Evolutionary conservation across 2,329 filamentous ascomycete genomes (phyloP), one percentile per base, ranked within the genome.

Genomic region (Lasiodiplodia gonubiensis): DNA sequence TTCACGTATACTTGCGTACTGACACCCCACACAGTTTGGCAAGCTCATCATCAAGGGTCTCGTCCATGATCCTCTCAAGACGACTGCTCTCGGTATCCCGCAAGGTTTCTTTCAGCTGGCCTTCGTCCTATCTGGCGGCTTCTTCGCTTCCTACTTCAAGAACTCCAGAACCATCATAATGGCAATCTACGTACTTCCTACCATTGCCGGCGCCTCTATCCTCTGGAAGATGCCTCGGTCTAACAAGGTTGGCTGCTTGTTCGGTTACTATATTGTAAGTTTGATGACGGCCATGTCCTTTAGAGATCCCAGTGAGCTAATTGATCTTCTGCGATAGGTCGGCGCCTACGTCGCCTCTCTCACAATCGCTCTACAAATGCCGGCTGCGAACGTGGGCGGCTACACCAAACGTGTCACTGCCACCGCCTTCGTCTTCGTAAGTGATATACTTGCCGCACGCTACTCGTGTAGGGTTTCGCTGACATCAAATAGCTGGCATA

Each of bases 21-120:
- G 11, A 66, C 16, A 18, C 39, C n/a, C 7, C 33, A 12, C 8
- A 49, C 27, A 70, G 64, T 87, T 87, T 69, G 82, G 83, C 48
- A 86, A 85, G 66, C 79, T 86, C 25, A 86, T 87, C 65, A 81
- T 87, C 72, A 86, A 86, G 67, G 80, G 83, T 1, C 74, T 85
- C 2, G 81, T 81, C 21, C 71, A 72, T 1, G 78, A 82, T 57
- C 70, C 82, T 0, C 76, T 86, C 0, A 71, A 78, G 8, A 86
- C 86, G 0, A 85, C 84, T 0, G 82, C 82, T 0, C 79, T 85
- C 3, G 86, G 85, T 0, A 87, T 88, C 37, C 86, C 86, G 0
- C 80, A 83, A 52, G 86, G 86, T 5, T 82, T 79, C 1, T 86
- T 85, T 70, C 84, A 86, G 66, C 79, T 86, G 3, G 73, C 86